phyloP scores from a whole-genome alignment of 768 basidiomycete genomes.

The Favolaschia claudopus region DNA sequence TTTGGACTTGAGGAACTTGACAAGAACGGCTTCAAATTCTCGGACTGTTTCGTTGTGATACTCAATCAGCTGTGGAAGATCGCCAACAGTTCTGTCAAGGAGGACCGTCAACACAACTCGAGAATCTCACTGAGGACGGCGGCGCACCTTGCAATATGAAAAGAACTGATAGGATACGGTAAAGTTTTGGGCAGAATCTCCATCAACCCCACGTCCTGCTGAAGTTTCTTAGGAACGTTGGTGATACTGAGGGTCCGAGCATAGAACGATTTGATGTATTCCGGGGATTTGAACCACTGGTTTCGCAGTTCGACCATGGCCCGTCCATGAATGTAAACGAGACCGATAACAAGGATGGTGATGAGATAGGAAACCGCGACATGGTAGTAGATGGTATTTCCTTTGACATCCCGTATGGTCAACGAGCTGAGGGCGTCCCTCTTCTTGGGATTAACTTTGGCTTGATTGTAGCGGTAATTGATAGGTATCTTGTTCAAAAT shows the following conservation, averaged over 20 bases:
- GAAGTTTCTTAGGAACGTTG: slow-evolving; percentile 68
- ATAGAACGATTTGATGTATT: slow-evolving; percentile 80
- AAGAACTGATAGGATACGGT: slow-evolving; percentile 77
- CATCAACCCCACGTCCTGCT: slow-evolving; percentile 75
- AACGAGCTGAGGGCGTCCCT: slow-evolving; percentile 65
- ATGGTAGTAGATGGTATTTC: slow-evolving; percentile 70
- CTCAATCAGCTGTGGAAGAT: slow-evolving; percentile 80
- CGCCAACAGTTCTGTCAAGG: slow-evolving; percentile 72
- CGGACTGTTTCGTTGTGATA: slow-evolving; percentile 79
- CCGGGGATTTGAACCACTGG: slow-evolving; percentile 76
- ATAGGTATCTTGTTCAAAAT: too few species aligned
- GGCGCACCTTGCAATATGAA: slow-evolving; percentile 78
- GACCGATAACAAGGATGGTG: slow-evolving; percentile 62
- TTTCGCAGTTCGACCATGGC: slow-evolving; percentile 73
- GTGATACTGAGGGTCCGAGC: slow-evolving; percentile 81
- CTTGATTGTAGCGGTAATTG: slow-evolving; percentile 60
- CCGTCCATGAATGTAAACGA: slow-evolving; percentile 69
- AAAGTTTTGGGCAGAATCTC: slow-evolving; percentile 64
- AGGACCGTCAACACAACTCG: too few species aligned
- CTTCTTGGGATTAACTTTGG: slow-evolving; percentile 47
- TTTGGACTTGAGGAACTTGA: slow-evolving; percentile 76
- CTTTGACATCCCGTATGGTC: slow-evolving; percentile 75
- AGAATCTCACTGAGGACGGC: too few species aligned
- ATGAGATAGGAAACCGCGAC: slow-evolving; percentile 75
- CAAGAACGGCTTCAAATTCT: slow-evolving; percentile 77